A percentile compares a stretch with the other conserved stretches of the same genome.
Evolutionary conservation across 164 flowering plant genomes (phyloP).

Genomic region (Liriodendron chinense): DNA sequence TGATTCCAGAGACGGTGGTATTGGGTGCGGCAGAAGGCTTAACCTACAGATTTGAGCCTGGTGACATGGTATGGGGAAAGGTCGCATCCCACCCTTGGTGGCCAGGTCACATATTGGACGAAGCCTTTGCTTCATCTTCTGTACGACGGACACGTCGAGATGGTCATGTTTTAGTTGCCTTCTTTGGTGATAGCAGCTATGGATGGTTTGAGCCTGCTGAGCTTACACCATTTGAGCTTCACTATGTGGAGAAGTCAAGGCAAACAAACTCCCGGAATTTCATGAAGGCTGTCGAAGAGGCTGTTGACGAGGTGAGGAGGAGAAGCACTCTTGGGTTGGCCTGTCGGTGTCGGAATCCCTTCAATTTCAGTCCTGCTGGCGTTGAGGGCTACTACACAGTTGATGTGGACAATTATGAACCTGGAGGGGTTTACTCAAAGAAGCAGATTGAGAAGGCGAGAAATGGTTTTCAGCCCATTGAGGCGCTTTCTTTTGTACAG

Average conservation of each 20-base stretch:
- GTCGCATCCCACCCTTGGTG: constrained; percentile 99
- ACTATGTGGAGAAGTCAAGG: constrained; percentile 67
- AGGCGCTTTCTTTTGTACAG: constrained; percentile 50
- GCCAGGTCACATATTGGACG: constrained; percentile 88
- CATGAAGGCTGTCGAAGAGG: constrained; percentile 88
- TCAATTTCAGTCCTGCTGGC: constrained; percentile 51
- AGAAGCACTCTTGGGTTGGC: constrained; percentile 66
- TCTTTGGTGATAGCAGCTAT: constrained; percentile 96
- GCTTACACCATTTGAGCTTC: constrained; percentile 68
- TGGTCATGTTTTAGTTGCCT: constrained; percentile 87
- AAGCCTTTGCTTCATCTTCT: constrained; percentile 63
- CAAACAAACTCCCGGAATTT: constrained; percentile 62
- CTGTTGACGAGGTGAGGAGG: constrained; percentile 72
- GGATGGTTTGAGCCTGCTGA: constrained; percentile 94
- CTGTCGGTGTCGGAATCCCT: constrained; percentile 68
- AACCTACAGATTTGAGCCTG: constrained; percentile 21
- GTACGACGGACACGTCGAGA: constrained; percentile 60
- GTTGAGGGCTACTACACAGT: constrained; percentile 63
- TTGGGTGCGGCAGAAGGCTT: background rate
- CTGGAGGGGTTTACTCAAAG: constrained; percentile 57
- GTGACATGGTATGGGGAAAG: constrained; percentile 96
- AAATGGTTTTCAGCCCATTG: constrained; percentile 54
- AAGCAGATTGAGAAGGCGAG: constrained; percentile 61
- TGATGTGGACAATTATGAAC: constrained; percentile 71
- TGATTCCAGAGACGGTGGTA: background rate